A percentile compares a stretch with the other conserved stretches of the same genome.
Conservation (phyloP, 2,329 filamentous ascomycete species). For the Beauveria australis region DNA sequence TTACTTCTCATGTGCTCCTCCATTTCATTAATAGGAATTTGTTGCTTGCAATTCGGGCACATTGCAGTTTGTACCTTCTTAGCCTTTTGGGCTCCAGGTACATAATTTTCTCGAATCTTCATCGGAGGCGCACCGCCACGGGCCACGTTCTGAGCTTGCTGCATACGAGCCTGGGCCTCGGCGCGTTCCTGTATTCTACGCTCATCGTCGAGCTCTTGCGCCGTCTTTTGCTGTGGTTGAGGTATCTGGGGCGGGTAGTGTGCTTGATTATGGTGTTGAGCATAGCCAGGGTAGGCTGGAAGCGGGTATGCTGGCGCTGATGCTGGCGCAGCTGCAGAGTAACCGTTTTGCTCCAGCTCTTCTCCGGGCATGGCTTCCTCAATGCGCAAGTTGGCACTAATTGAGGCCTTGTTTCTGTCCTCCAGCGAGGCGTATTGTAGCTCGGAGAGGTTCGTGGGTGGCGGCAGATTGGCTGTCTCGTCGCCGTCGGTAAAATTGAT, state of each 20-base stretch:
- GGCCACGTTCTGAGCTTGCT: constrained; percentile 71
- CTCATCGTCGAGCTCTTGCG: constrained; percentile 55
- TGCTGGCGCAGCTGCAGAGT: constrained; percentile 25
- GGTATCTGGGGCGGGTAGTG: constrained; percentile 21
- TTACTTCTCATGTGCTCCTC: constrained; percentile 85
- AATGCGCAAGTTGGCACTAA: constrained; percentile 73
- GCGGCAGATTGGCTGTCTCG: constrained; percentile 76
- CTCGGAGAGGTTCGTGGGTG: constrained; percentile 82
- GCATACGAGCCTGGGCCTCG: constrained; percentile 54
- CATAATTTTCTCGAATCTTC: constrained; percentile 90
- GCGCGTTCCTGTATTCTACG: constrained; percentile 55
- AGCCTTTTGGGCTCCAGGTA: constrained; percentile 68
- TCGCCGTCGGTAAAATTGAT: constrained; percentile 87
- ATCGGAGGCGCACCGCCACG: constrained; percentile 61
- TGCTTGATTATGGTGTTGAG: constrained; percentile 25
- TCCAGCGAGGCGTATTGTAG: constrained; percentile 91
- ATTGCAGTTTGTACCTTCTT: constrained; percentile 62
- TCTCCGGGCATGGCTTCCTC: constrained; percentile 91
- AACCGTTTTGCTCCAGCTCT: constrained; percentile 49
- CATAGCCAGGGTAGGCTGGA: constrained; percentile 36
- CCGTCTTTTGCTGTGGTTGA: constrained; percentile 26
- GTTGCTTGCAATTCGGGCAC: constrained; percentile 89
- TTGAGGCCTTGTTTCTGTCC: constrained; percentile 85
- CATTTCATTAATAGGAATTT: constrained; percentile 78
- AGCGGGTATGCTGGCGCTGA: constrained; percentile 31